phyloP scores from a whole-genome alignment of 169 alveolate genomes.

The Eimeria brunetti region DNA sequence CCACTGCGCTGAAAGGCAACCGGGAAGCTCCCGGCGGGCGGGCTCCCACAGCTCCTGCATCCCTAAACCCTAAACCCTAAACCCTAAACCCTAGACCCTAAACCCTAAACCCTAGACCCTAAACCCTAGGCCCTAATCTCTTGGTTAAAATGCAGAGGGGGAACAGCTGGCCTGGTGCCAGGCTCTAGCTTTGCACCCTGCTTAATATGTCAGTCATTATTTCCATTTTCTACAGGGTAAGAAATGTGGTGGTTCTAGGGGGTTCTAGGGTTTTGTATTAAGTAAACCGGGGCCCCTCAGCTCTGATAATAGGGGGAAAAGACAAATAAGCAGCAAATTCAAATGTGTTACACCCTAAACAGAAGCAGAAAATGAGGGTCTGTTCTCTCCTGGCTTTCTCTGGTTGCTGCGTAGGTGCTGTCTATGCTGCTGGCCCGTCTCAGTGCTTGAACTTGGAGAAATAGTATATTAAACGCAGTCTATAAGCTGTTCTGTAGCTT shows the following conservation, averaged over 20 bases:
- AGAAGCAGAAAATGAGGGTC: neutral
- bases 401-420: neutral
- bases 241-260: too few relatives aligned
- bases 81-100: too few relatives aligned
- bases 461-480: neutral
- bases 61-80: too few relatives aligned
- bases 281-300: neutral
- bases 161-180: neutral
- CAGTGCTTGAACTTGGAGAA: neutral
- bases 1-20: conserved; percentile 28
- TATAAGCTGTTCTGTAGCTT: neutral
- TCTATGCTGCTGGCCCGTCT: neutral
- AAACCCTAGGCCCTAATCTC: too few relatives aligned
- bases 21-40: neutral
- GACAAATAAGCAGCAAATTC: neutral
- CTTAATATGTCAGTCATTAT: neutral
- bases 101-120: too few relatives aligned
- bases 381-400: neutral
- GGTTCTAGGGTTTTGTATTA: too few relatives aligned
- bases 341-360: neutral
- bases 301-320: neutral
- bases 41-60: conserved; percentile 32
- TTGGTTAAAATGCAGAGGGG: neutral
- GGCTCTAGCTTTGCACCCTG: too few relatives aligned
- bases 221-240: too few relatives aligned